A percentile compares a stretch with the other conserved stretches of the same genome.
These are phyloP conservation scores for Penicillium paradoxum DNA, from an alignment of 495 filamentous ascomycete species.

Conservation along the genomic window DNA sequence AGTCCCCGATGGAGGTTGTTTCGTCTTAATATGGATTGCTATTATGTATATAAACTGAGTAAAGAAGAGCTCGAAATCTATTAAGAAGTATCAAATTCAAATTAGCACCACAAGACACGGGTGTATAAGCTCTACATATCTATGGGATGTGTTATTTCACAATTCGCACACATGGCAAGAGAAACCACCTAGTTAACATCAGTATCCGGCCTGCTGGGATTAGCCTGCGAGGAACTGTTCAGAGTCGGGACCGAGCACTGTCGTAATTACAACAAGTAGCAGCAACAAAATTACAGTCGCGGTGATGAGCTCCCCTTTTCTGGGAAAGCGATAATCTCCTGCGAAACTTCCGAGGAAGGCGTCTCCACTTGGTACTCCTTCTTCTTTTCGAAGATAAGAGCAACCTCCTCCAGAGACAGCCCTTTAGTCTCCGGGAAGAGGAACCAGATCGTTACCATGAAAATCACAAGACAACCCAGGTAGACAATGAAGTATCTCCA, in stretches of 20 bases:
- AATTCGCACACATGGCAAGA: conserved; percentile 1
- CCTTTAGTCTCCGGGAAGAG: conserved; percentile 61
- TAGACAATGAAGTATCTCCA: conserved; percentile 59
- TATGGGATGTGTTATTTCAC: conserved; percentile 4
- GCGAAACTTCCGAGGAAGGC: not conserved
- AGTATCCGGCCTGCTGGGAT: not conserved
- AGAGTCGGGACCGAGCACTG: conserved; percentile 6
- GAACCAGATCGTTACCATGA: conserved; percentile 53
- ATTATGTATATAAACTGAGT: too few species aligned
- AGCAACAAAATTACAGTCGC: not conserved
- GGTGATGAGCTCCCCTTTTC: conserved; percentile 5
- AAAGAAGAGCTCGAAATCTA: too few species aligned
- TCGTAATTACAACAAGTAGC: conserved; percentile 15
- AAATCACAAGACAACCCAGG: conserved; percentile 49
- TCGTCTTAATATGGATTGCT: too few species aligned
- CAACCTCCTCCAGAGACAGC: conserved; percentile 57
- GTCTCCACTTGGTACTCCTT: conserved; percentile 1
- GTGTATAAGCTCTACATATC: conserved; percentile 5
- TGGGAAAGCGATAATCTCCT: conserved; percentile 1
- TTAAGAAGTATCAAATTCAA: not conserved
- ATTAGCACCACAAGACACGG: not conserved
- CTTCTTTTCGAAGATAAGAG: conserved; percentile 47
- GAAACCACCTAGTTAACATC: conserved; percentile 7
- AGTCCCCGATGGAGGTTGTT: too few species aligned
- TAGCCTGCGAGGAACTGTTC: conserved; percentile 1